Conservation (phyloP, 768 basidiomycete genomes). For the Russula vinacea region DNA sequence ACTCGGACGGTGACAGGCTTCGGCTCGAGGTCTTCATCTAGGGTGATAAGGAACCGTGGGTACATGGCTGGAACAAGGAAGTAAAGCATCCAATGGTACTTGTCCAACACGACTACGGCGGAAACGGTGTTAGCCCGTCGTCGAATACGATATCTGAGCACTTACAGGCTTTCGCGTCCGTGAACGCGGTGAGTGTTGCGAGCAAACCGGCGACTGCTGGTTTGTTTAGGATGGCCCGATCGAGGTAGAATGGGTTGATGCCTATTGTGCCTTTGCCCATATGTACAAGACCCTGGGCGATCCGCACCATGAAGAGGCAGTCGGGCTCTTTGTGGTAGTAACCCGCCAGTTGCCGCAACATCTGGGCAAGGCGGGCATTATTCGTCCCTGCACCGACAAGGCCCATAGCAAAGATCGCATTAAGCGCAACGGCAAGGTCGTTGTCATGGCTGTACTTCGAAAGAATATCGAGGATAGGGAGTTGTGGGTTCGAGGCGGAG, state of each 20-base stretch:
- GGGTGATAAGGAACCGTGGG: slow-evolving; percentile 95
- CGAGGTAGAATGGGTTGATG: slow-evolving; percentile 94
- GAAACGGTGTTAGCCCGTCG: neutral
- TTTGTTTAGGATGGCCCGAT: slow-evolving; percentile 84
- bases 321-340: slow-evolving; percentile 98
- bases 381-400: slow-evolving; percentile 98
- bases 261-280: slow-evolving; percentile 99
- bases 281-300: slow-evolving; percentile 95
- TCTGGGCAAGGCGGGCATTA: slow-evolving; percentile 94
- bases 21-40: slow-evolving; percentile 86
- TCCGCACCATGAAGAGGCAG: slow-evolving; percentile 92
- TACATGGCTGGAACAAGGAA: slow-evolving; percentile 96
- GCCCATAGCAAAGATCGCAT: slow-evolving; percentile 99
- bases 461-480: slow-evolving; percentile 91
- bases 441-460: slow-evolving; percentile 99
- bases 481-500: slow-evolving; percentile 92
- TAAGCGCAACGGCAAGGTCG: slow-evolving; percentile 92
- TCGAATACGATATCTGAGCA: slow-evolving; percentile 28
- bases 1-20: slow-evolving; percentile 91
- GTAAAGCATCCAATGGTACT: slow-evolving; percentile 98
- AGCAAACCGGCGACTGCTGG: slow-evolving; percentile 87
- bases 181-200: slow-evolving; percentile 86
- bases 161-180: slow-evolving; percentile 90
- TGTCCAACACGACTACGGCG: slow-evolving; percentile 79
- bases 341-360: slow-evolving; percentile 95